Conservation (phyloP, 257 asterid species). For the Ehretia macrophylla region DNA sequence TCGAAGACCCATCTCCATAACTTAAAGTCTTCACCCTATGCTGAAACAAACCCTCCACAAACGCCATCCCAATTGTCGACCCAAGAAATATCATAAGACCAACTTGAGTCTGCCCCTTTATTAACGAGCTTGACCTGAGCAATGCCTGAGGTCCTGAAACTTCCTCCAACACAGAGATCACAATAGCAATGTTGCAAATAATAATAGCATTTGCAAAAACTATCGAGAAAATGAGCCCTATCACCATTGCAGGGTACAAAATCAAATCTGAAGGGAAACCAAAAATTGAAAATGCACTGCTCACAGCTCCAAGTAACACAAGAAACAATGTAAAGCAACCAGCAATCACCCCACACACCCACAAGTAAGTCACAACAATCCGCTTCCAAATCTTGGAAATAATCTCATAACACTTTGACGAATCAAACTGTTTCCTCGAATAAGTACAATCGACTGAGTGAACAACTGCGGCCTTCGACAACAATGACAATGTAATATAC, state of each 20-base stretch:
- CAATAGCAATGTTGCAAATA: slow-evolving; percentile 68
- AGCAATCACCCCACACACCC: slow-evolving; percentile 58
- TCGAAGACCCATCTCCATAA: slow-evolving; percentile 87
- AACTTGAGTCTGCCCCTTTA: slow-evolving; percentile 85
- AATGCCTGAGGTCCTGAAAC: slow-evolving; percentile 76
- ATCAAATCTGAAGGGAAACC: slow-evolving; percentile 75
- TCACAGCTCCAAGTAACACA: slow-evolving; percentile 47
- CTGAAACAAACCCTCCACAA: slow-evolving; percentile 88
- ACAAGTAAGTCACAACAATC: slow-evolving; percentile 55
- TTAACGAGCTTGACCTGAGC: slow-evolving; percentile 67
- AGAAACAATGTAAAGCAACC: slow-evolving; percentile 57
- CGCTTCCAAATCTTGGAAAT: slow-evolving; percentile 76
- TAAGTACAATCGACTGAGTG: slow-evolving; percentile 87
- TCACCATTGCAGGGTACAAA: slow-evolving; percentile 76
- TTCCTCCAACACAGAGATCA: slow-evolving; percentile 88
- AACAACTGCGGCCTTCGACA: slow-evolving; percentile 84
- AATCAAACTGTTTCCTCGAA: slow-evolving; percentile 56
- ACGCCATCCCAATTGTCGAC: slow-evolving; percentile 81
- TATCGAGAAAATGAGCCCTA: slow-evolving; percentile 64
- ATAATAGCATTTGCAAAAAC: slow-evolving; percentile 71
- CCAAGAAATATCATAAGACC: slow-evolving; percentile 87
- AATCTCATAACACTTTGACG: slow-evolving; percentile 42
- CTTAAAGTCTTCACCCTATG: slow-evolving; percentile 89
- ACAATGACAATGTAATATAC: slow-evolving; percentile 47
- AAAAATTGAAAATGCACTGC: slow-evolving; percentile 52